Conservation (phyloP, 2,329 filamentous ascomycete species). For the Metarhizium brunneum region DNA sequence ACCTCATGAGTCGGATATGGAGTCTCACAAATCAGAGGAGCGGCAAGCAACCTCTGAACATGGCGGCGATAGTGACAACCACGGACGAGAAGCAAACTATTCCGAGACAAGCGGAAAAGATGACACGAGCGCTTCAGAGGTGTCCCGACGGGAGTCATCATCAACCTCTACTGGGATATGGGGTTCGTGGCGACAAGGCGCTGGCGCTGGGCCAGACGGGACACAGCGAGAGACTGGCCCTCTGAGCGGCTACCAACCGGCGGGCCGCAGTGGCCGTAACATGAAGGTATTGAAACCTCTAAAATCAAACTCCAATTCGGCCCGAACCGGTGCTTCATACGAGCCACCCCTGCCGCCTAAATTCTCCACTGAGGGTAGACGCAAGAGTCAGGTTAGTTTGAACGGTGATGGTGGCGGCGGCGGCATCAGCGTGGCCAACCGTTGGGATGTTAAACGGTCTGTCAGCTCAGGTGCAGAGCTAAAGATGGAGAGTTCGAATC, state of each 20-base stretch:
- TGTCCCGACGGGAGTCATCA: constrained; percentile 35
- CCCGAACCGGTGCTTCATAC: constrained; percentile 40
- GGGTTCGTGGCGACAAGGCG: constrained; percentile 60
- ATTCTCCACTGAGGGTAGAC: constrained; percentile 38
- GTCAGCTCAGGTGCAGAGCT: constrained; percentile 32
- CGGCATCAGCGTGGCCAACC: constrained; percentile 20
- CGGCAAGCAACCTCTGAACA: constrained; percentile 32
- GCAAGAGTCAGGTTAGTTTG: constrained; percentile 40
- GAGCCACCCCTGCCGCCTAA: constrained; percentile 40
- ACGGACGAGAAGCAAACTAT: constrained; percentile 12
- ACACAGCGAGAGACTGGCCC: constrained; percentile 41
- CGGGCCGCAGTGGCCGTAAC: constrained; percentile 50
- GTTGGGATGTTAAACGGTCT: constrained; percentile 47
- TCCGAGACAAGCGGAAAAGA: constrained; percentile 18
- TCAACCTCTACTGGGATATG: constrained; percentile 51
- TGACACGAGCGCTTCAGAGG: constrained; percentile 17
- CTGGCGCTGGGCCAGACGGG: constrained; percentile 41
- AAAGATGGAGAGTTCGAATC: constrained; percentile 26
- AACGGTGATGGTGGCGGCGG: constrained; percentile 18
- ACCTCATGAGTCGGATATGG: constrained; percentile 25
- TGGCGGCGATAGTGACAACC: constrained; percentile 34
- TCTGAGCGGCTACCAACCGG: constrained; percentile 61
- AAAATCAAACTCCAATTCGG: constrained; percentile 50
- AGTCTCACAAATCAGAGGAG: constrained; percentile 22
- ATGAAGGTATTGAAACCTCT: constrained; percentile 88